These are phyloP conservation scores for Xanthoconium stramineum DNA, from an alignment of 768 basidiomycete species.

Conservation along the genomic window DNA sequence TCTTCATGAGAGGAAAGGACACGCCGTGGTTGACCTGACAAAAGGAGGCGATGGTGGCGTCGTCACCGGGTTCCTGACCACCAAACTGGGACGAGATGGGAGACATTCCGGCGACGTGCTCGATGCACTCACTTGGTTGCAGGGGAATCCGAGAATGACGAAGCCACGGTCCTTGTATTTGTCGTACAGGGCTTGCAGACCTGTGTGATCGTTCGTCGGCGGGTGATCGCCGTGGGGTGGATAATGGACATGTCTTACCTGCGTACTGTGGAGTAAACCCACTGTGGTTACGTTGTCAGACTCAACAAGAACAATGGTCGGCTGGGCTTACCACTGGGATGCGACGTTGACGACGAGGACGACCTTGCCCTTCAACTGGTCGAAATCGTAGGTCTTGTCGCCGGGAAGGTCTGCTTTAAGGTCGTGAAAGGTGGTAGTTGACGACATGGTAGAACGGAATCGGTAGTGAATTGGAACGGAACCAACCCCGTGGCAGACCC, in stretches of 20 bases:
- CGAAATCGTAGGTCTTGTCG: conserved; percentile 56
- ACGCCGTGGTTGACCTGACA: conserved; percentile 86
- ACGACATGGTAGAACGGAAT: not conserved
- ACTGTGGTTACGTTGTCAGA: conserved; percentile 35
- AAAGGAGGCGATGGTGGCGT: conserved; percentile 69
- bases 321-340: conserved; percentile 52
- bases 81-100: conserved; percentile 74
- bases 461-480: too few relatives aligned
- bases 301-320: not conserved
- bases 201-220: conserved; percentile 30
- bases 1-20: conserved; percentile 87
- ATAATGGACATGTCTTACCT: conserved; percentile 35
- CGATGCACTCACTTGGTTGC: conserved; percentile 61
- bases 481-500: too few relatives aligned
- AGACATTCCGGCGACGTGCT: not conserved
- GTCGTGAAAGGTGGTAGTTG: conserved; percentile 52
- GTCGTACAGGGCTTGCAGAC: conserved; percentile 76
- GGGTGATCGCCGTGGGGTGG: not conserved
- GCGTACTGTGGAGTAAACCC: conserved; percentile 84
- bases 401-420: conserved; percentile 64
- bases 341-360: conserved; percentile 79
- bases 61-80: conserved; percentile 80
- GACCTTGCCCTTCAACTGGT: conserved; percentile 70
- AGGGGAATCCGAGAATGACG: conserved; percentile 87
- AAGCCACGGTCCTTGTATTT: conserved; percentile 77